Base-by-base conservation (phyloP, 768 basidiomycete genomes). In the Mycena pura region DNA sequence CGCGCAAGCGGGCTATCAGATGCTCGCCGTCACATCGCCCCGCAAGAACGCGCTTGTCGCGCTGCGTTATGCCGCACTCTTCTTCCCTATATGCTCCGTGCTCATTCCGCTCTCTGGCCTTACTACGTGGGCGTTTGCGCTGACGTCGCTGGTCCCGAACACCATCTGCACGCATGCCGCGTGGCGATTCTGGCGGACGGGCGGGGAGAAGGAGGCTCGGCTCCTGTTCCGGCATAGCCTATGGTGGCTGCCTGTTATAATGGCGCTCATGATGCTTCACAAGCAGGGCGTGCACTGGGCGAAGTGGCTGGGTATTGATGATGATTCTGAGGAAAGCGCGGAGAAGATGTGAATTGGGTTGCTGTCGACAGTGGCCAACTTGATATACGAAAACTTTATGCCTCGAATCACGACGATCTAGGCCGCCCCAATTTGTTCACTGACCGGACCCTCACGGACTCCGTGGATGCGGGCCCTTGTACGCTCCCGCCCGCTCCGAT, bases 211-310 rank as follows among this genome's bases (percentile, higher is more conserved):
- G 69, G 82, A 89, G 63, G 96, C 97, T 0, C 84, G 89, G 61
- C 77, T 77, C 38, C 76, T 95, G 19, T 99, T 93, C 69, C 88
- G 90, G 65, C 85, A 90, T 56, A 88, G 88, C 72, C 73, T 99
- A 65, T 95, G 95, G 90, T 95, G 95, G 77, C 73, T 99, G 39
- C 96, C 96, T 0, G 89, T 91, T 6, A 79, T 98, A 6, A 80
- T 99, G 62, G 94, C 88, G 3, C 78, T 99, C 66, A 95, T 96
- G 92, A 95, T 99, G 93, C 79, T 91, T 55, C 95, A 96, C 76
- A 98, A 98, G 78, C 87, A 89, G 68, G 91, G 91, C 0, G 79
- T 91, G 67, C 87, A 90, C 64, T 95, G 92, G 93, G 67, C 80
- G 24, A 76, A 84, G 43, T 90, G 88, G 88, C 29, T 87, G 9